Evolutionary conservation across 768 basidiomycete genomes (phyloP).

Genomic region (Porphyrellus cyaneotinctus): DNA sequence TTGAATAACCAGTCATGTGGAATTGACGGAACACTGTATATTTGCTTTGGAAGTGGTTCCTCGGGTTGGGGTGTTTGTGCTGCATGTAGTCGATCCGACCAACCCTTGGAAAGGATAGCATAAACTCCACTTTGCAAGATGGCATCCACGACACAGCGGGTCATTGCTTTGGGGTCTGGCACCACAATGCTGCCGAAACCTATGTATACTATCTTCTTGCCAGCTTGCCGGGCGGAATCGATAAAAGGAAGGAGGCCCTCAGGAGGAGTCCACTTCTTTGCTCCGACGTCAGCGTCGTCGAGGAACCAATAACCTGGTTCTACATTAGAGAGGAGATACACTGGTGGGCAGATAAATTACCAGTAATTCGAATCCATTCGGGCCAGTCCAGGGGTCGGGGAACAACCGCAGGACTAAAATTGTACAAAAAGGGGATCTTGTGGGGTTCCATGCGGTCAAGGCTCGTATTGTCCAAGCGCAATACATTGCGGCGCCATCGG

Average conservation of each 20-base stretch:
- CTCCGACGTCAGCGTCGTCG: constrained; percentile 84
- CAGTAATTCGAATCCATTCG: constrained; percentile 95
- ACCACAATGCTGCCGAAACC: constrained; percentile 98
- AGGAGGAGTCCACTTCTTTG: constrained; percentile 88
- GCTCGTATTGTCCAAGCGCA: constrained; percentile 76
- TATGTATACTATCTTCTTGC: constrained; percentile 94
- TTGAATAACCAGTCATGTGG: constrained; percentile 97
- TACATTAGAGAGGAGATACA: constrained; percentile 5
- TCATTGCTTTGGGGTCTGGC: constrained; percentile 90
- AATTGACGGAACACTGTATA: constrained; percentile 79
- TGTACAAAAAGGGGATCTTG: constrained; percentile 97
- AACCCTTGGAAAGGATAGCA: constrained; percentile 95
- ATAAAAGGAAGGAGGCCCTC: constrained; percentile 79
- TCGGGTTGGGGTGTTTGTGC: constrained; percentile 58
- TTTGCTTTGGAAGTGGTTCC: constrained; percentile 70
- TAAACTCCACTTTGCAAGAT: constrained; percentile 81
- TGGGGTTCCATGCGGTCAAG: constrained; percentile 96
- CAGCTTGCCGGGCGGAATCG: constrained; percentile 62
- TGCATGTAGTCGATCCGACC: constrained; percentile 84
- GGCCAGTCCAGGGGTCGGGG: constrained; percentile 97
- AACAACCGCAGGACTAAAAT: constrained; percentile 88
- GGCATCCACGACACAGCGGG: constrained; percentile 84
- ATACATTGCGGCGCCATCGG: constrained; percentile 77
- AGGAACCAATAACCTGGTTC: constrained; percentile 92
- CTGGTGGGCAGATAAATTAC: constrained; percentile 35